phyloP scores from a whole-genome alignment of 176 grass and related monocot genomes.

The Pontederia paniculata region DNA sequence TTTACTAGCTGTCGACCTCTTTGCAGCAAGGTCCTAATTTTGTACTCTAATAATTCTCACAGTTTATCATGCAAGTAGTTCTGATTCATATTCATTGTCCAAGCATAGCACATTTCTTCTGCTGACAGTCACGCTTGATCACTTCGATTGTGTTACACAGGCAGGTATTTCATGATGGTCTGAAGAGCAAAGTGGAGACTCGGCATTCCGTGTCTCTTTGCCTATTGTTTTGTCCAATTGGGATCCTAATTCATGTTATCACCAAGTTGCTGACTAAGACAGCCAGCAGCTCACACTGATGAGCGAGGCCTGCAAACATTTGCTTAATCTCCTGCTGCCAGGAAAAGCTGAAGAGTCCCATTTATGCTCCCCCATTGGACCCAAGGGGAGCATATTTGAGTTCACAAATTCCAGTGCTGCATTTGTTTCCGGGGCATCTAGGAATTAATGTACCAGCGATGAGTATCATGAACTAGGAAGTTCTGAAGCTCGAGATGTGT shows the following conservation, averaged over 20 bases:
- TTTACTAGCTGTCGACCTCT: conserved; percentile 88
- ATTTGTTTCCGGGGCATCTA: no score
- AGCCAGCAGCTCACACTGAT: conserved; percentile 36
- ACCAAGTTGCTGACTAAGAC: conserved; percentile 44
- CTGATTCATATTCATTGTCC: no score
- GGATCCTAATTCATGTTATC: conserved; percentile 48
- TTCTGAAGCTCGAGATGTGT: no score
- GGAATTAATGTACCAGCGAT: no score
- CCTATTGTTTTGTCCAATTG: conserved; percentile 84
- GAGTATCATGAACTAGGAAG: no score
- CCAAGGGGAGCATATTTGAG: no score
- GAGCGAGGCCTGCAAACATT: not conserved
- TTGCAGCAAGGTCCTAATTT: conserved; percentile 54
- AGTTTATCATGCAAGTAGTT: no score
- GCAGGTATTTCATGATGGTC: conserved; percentile 86
- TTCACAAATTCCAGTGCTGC: no score
- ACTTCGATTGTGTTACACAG: conserved; percentile 27
- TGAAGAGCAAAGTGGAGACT: conserved; percentile 80
- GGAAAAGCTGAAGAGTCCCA: not conserved
- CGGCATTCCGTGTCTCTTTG: conserved; percentile 80
- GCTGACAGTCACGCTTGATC: not conserved
- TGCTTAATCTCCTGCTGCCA: not conserved
- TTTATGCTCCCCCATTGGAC: no score
- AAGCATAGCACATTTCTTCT: no score
- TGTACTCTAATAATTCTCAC: not conserved